Conservation (phyloP, 306 rosid species). For the Castanopsis chinensis region DNA sequence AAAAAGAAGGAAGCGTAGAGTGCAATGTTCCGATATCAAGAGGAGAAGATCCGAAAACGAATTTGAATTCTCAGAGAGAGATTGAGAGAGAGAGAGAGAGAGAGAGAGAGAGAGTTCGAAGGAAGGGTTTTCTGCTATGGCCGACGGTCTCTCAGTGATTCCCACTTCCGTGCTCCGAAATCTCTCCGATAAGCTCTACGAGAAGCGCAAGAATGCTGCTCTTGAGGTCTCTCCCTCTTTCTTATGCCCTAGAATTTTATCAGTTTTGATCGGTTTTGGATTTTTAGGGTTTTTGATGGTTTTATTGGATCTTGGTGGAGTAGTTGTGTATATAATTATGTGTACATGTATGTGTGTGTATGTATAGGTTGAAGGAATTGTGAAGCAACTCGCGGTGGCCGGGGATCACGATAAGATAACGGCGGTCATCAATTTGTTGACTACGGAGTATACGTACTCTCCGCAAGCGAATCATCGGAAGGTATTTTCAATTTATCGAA, state of each 20-base stretch:
- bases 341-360: background rate
- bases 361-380: conserved; percentile 87
- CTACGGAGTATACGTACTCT: conserved; percentile 64
- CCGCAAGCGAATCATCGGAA: conserved; percentile 92
- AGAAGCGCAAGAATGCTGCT: conserved; percentile 99
- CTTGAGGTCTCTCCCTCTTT: conserved; percentile 63
- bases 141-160: conserved; percentile 62
- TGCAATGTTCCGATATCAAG: conserved; percentile 43
- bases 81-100: background rate
- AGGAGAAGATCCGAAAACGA: conserved; percentile 55
- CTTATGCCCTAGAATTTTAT: background rate
- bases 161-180: conserved; percentile 84
- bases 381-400: conserved; percentile 69
- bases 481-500: conserved; percentile 39
- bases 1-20: conserved; percentile 14
- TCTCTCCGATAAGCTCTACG: conserved; percentile 93
- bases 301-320: conserved; percentile 19
- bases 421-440: conserved; percentile 76
- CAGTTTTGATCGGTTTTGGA: conserved; percentile 26
- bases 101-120: background rate
- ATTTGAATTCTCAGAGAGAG: conserved; percentile 25
- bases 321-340: background rate
- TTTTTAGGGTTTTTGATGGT: conserved; percentile 45
- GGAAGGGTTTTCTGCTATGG: conserved; percentile 51
- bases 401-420: conserved; percentile 88